A percentile compares a stretch with the other conserved stretches of the same genome.
Conservation (phyloP, 1,284 basidiomycete species). For the Mycena sp. region DNA sequence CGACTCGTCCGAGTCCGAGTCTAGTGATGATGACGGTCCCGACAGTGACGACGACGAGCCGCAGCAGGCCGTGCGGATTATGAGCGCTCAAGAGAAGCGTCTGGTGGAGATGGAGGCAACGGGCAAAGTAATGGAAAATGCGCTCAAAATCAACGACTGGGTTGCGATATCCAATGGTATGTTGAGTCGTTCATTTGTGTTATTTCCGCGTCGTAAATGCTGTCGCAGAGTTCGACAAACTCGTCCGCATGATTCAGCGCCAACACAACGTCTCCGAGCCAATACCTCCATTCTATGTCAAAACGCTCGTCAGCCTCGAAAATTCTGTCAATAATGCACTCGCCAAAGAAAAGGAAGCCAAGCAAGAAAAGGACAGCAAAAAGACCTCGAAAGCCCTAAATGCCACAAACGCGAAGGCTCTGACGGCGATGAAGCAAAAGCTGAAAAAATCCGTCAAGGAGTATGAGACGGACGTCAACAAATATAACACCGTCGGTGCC, state of each 20-base stretch:
- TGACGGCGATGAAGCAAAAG: conserved; percentile 98
- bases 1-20: conserved; percentile 57
- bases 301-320: conserved; percentile 84
- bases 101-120: conserved; percentile 91
- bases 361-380: conserved; percentile 95
- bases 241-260: conserved; percentile 89
- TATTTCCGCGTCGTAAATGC: conserved; percentile 29
- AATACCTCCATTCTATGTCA: conserved; percentile 90
- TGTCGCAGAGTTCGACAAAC: conserved; percentile 92
- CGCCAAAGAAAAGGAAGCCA: conserved; percentile 89
- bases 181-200: conserved; percentile 34
- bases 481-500: conserved; percentile 79
- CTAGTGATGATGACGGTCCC: conserved; percentile 64
- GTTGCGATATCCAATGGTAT: conserved; percentile 89
- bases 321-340: conserved; percentile 79
- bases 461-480: conserved; percentile 85
- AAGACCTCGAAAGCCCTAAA: conserved; percentile 80
- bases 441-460: conserved; percentile 93
- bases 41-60: conserved; percentile 66
- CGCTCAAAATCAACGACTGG: conserved; percentile 97
- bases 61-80: conserved; percentile 76
- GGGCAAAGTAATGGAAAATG: conserved; percentile 94
- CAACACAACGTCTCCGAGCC: conserved; percentile 90
- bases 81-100: conserved; percentile 88
- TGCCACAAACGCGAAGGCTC: conserved; percentile 91